A percentile compares a stretch with the other conserved stretches of the same genome.
phyloP scores from a whole-genome alignment of 306 rosid genomes.

The Citrullus colocynthis region DNA sequence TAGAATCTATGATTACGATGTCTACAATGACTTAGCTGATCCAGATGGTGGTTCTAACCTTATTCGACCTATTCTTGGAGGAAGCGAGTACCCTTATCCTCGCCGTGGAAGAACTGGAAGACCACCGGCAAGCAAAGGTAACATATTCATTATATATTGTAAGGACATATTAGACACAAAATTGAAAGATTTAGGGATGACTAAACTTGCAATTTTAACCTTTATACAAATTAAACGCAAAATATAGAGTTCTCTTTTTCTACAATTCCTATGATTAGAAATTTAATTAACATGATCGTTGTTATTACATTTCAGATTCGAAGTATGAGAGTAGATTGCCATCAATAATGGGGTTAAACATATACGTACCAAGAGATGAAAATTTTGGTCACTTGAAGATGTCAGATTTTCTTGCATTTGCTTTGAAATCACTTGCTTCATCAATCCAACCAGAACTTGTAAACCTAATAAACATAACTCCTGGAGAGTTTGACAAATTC shows the following conservation, averaged over 20 bases:
- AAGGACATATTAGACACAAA: too few relatives aligned
- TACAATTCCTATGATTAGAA: too few relatives aligned
- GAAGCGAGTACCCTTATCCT: constrained; percentile 58
- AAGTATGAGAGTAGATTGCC: constrained; percentile 39
- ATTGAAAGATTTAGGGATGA: too few relatives aligned
- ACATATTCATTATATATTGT: background rate
- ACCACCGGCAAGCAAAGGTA: constrained; percentile 33
- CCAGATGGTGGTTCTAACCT: constrained; percentile 18
- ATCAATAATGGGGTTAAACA: constrained; percentile 30
- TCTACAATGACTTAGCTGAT: constrained; percentile 50
- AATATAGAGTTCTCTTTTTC: too few relatives aligned
- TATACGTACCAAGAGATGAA: constrained; percentile 84
- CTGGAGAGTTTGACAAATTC: constrained; percentile 46
- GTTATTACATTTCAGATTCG: constrained; percentile 24
- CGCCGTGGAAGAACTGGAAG: constrained; percentile 72
- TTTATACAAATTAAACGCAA: too few relatives aligned
- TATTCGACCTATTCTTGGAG: constrained; percentile 65
- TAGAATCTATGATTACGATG: constrained; percentile 69
- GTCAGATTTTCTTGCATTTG: constrained; percentile 57
- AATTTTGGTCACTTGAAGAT: constrained; percentile 67
- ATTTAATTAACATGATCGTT: too few relatives aligned
- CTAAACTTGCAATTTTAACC: too few relatives aligned
- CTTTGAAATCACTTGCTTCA: constrained; percentile 47
- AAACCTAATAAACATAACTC: constrained; percentile 30
- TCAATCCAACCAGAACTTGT: constrained; percentile 47